Percentiles rank a stretch among this genome's conserved stretches.
Evolutionary conservation across 2,329 filamentous ascomycete species (phyloP).

Genomic region (Alternaria brassicicola): DNA sequence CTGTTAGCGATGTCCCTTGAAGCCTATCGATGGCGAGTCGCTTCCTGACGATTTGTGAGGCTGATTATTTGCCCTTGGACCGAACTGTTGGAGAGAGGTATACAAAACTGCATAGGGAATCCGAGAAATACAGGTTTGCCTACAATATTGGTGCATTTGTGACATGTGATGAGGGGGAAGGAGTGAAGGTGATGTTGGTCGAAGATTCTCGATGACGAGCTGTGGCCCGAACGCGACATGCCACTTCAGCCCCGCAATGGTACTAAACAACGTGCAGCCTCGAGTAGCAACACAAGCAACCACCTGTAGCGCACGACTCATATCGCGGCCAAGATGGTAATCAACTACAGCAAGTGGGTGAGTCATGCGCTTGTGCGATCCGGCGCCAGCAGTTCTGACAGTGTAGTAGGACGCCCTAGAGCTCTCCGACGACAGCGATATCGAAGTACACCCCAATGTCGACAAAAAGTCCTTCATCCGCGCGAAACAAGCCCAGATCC

Average conservation of each 20-base stretch:
- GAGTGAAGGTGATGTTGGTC: conserved; percentile 24
- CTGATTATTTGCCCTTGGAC: too few species aligned
- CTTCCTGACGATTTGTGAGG: too few species aligned
- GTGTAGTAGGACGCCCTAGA: conserved; percentile 77
- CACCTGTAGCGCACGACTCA: conserved; percentile 7
- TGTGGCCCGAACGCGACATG: conserved; percentile 18
- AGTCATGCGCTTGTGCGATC: conserved; percentile 22
- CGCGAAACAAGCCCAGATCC: conserved; percentile 96
- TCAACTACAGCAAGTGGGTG: conserved; percentile 77
- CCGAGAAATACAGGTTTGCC: neutral
- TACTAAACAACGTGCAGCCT: conserved; percentile 15
- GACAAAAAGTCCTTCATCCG: conserved; percentile 98
- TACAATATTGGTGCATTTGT: neutral
- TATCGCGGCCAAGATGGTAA: conserved; percentile 53
- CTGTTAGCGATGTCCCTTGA: too few species aligned
- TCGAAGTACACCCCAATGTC: conserved; percentile 98
- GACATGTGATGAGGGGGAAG: neutral
- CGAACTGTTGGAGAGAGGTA: too few species aligned
- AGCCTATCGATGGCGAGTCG: too few species aligned
- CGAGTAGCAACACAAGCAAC: conserved; percentile 19
- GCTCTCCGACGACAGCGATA: conserved; percentile 96
- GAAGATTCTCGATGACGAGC: conserved; percentile 31
- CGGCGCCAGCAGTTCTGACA: conserved; percentile 11
- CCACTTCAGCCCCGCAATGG: conserved; percentile 26
- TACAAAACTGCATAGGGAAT: too few species aligned